Conservation (phyloP, 768 basidiomycete species). For the Leucocoprinus leucothites region DNA sequence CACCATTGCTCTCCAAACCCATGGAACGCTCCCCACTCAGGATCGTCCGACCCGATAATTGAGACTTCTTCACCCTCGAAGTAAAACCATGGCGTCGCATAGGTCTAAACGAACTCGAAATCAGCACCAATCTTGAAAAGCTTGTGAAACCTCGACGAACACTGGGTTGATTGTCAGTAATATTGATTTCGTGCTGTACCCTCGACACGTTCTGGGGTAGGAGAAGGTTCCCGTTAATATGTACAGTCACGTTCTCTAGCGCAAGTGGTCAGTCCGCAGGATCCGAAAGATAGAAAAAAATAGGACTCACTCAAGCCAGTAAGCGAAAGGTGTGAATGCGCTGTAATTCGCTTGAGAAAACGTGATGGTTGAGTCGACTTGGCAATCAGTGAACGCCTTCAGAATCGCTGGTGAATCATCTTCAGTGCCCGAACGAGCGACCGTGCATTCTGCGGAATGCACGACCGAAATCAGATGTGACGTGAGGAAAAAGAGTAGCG, state of each 20-base stretch:
- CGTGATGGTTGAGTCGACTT: constrained; percentile 28
- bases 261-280: not conserved
- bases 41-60: constrained; percentile 36
- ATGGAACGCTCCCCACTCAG: constrained; percentile 39
- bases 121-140: not conserved
- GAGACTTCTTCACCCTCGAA: constrained; percentile 37
- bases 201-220: constrained; percentile 40
- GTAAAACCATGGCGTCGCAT: constrained; percentile 45
- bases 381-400: constrained; percentile 32
- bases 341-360: constrained; percentile 34
- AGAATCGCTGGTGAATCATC: constrained; percentile 35
- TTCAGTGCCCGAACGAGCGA: constrained; percentile 23
- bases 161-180: constrained; percentile 32
- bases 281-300: not conserved
- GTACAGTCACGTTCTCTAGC: constrained; percentile 39
- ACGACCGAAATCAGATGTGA: not conserved
- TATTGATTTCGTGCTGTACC: constrained; percentile 38
- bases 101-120: constrained; percentile 23
- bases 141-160: constrained; percentile 23
- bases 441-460: constrained; percentile 20
- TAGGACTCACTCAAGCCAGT: constrained; percentile 24
- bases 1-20: constrained; percentile 51
- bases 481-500: constrained; percentile 6
- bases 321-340: constrained; percentile 31
- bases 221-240: constrained; percentile 39